Base-by-base conservation (phyloP, 352 stramenopile genomes). In the Thalassiosira hispida region DNA sequence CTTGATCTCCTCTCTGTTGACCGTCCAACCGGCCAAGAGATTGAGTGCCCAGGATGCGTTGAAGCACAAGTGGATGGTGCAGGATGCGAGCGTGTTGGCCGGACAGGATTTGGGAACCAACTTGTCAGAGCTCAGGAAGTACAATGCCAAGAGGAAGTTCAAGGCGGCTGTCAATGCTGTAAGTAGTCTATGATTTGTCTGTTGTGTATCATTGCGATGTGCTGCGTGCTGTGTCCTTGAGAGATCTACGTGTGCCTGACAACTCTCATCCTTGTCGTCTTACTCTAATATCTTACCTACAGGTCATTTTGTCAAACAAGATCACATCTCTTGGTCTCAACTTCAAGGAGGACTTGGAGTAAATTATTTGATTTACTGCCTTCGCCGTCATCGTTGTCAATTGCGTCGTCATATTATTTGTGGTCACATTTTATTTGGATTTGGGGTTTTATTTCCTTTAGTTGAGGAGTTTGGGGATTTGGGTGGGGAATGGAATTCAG, bases 61-160 rank as follows among this genome's bases (percentile, higher is more conserved):
- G 16, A 81, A 91, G 61, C 92, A 98, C 88, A 91, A 88, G 76
- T 98, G 95, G 96, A 94, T 98, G 75, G 93, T 89, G 38, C 88
- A 91, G 63, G 93, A 97, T 71, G 87, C 95, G 16, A 89, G 89
- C 1, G 96, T 91, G 1, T 91, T 98, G 31, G 79, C 59, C 4
- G 64, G 16, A 31, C 16, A 85, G 29, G 83, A 91, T 88, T 77
- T 98, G 83, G 97, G 94, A 75, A 96, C 89, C 25, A 96, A 96
- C 53, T 85, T 98, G 59, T 91, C 96, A 53, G 91, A 98, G 73
- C 89, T 98, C 52, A 94, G 93, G 38, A 93, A 94, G 79, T 98
- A 97, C 90, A 98, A 98, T 79, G 96, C 95, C 22, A 96, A 96
- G 62, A 93, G 95, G 77, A 98, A 98, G 79, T 97, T 98, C 86